Evolutionary conservation across 2,329 filamentous ascomycete genomes (phyloP).

Genomic region (Arthrinium phaeospermum): DNA sequence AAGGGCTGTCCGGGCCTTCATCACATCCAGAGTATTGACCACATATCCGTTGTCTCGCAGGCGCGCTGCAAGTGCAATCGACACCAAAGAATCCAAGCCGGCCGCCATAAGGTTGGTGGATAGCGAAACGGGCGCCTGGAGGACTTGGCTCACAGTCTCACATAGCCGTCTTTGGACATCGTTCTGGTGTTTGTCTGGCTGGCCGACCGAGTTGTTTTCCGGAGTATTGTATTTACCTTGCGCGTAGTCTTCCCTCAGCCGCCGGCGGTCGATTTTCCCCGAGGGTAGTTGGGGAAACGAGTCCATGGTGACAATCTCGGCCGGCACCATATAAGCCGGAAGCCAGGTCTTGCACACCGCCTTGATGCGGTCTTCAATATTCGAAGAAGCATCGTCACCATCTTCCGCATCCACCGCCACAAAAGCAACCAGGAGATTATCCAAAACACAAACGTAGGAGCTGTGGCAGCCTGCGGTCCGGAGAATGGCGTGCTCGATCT

Average conservation of each 20-base stretch:
- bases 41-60: slow-evolving; percentile 63
- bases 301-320: slow-evolving; percentile 68
- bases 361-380: slow-evolving; percentile 52
- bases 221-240: not conserved
- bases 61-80: slow-evolving; percentile 62
- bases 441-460: slow-evolving; percentile 70
- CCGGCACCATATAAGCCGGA: slow-evolving; percentile 82
- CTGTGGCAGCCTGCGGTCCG: slow-evolving; percentile 66
- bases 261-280: slow-evolving; percentile 79
- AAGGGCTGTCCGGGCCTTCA: slow-evolving; percentile 57
- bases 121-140: slow-evolving; percentile 36
- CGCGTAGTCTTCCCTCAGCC: slow-evolving; percentile 61
- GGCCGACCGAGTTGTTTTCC: not conserved
- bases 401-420: slow-evolving; percentile 59
- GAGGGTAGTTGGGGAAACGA: slow-evolving; percentile 78
- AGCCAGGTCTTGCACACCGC: slow-evolving; percentile 75
- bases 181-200: slow-evolving; percentile 30
- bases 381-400: slow-evolving; percentile 31
- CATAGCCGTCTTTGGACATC: slow-evolving; percentile 44
- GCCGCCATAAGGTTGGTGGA: slow-evolving; percentile 38
- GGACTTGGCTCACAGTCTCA: slow-evolving; percentile 33
- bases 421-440: slow-evolving; percentile 75
- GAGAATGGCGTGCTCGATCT: slow-evolving; percentile 65
- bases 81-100: slow-evolving; percentile 48
- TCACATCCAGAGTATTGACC: slow-evolving; percentile 64